Conservation (phyloP, 257 asterid genomes). For the Fraxinus excelsior region DNA sequence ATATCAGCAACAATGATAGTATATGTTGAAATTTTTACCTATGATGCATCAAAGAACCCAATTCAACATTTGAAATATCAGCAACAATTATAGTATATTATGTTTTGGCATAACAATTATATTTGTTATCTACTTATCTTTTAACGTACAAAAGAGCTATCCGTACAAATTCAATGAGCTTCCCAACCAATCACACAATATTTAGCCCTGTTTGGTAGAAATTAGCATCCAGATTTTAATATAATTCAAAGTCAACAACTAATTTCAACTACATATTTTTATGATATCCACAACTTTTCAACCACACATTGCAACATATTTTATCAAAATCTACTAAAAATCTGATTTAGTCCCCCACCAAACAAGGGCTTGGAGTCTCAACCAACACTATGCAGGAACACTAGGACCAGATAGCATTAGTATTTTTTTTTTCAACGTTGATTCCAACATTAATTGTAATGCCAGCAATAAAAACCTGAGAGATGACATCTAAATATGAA, state of each 20-base stretch:
- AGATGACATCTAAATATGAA: too few relatives aligned
- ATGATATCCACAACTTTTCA: too few relatives aligned
- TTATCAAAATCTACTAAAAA: too few relatives aligned
- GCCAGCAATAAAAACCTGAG: too few relatives aligned
- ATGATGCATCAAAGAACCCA: constrained; percentile 23
- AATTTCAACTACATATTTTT: too few relatives aligned
- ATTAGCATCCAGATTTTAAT: too few relatives aligned
- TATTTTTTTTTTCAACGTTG: not conserved
- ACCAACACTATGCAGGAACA: not conserved
- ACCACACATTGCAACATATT: too few relatives aligned
- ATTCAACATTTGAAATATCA: constrained; percentile 9
- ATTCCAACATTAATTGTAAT: not conserved
- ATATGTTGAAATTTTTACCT: constrained; percentile 48
- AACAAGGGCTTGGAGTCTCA: too few relatives aligned
- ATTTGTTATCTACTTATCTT: not conserved
- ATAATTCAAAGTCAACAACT: too few relatives aligned
- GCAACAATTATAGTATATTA: not conserved
- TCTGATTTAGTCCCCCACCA: too few relatives aligned
- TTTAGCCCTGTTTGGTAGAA: too few relatives aligned
- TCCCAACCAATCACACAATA: not conserved
- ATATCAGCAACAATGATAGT: constrained; percentile 16
- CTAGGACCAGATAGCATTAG: not conserved
- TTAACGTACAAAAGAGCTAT: not conserved
- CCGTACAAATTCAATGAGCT: not conserved
- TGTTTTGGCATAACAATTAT: not conserved